These are phyloP conservation scores for Helianthus tuberosus DNA, from an alignment of 129 eudicot genomes.

Conservation along the genomic window DNA sequence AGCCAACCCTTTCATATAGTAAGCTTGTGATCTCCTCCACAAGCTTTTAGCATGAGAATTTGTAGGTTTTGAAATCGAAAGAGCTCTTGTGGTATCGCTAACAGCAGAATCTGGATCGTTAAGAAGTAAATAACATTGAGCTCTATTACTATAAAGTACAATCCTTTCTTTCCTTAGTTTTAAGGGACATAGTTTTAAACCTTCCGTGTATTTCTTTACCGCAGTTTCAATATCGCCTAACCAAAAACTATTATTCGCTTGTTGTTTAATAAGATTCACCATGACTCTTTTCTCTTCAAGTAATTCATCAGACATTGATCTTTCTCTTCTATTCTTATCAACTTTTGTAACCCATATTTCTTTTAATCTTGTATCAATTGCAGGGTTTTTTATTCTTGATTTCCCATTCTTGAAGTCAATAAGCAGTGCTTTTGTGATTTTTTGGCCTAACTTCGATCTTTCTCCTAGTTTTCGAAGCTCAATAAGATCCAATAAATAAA, in stretches of 20 bases:
- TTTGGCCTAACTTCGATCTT: conserved; percentile 62
- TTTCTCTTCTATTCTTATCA: conserved; percentile 54
- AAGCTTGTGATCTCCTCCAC: conserved; percentile 97
- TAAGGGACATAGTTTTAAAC: conserved; percentile 63
- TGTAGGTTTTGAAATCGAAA: conserved; percentile 64
- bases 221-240: conserved; percentile 64
- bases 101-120: conserved; percentile 63
- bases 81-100: conserved; percentile 84
- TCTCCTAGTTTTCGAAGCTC: conserved; percentile 57
- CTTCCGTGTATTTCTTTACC: conserved; percentile 62
- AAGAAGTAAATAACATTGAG: conserved; percentile 70
- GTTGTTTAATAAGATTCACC: conserved; percentile 57
- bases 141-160: conserved; percentile 76
- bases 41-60: conserved; percentile 79
- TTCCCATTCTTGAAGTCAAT: conserved; percentile 49
- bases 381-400: conserved; percentile 35
- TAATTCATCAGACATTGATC: conserved; percentile 50
- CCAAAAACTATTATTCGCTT: conserved; percentile 66
- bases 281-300: conserved; percentile 50
- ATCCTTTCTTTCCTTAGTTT: conserved; percentile 65
- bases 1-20: conserved; percentile 79
- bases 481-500: conserved; percentile 56
- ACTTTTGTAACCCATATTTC: conserved; percentile 65
- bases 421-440: conserved; percentile 53
- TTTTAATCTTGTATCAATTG: conserved; percentile 42